phyloP scores from a whole-genome alignment of 768 basidiomycete genomes.

The Suillus subaureus region DNA sequence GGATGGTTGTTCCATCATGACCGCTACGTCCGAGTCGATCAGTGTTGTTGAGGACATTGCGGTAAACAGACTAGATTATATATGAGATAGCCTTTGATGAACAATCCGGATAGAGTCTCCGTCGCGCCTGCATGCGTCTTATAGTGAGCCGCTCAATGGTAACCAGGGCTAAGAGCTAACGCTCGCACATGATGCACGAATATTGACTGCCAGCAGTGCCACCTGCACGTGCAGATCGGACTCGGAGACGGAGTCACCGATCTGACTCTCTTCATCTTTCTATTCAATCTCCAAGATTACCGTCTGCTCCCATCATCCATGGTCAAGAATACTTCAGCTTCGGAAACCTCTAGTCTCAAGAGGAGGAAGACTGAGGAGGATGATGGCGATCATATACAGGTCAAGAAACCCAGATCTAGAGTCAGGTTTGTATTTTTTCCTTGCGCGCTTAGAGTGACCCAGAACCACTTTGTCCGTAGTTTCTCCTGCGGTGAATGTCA shows the following conservation, averaged over 20 bases:
- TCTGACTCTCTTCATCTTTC: constrained; percentile 24
- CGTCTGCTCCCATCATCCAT: constrained; percentile 18
- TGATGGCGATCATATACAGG: constrained; percentile 39
- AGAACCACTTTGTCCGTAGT: constrained; percentile 38
- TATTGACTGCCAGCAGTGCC: constrained; percentile 1
- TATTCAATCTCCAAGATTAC: constrained; percentile 32
- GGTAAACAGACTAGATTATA: neutral
- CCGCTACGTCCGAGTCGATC: neutral
- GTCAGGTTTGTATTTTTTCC: constrained; percentile 59
- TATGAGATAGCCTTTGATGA: neutral
- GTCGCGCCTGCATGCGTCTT: neutral
- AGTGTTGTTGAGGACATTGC: neutral
- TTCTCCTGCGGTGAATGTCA: constrained; percentile 90
- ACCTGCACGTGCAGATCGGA: constrained; percentile 29
- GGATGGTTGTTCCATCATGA: constrained; percentile 36
- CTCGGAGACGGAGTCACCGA: constrained; percentile 17
- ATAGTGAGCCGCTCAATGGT: neutral
- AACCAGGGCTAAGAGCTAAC: neutral
- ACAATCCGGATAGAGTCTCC: neutral
- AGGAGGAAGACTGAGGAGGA: constrained; percentile 71
- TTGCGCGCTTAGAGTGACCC: constrained; percentile 5
- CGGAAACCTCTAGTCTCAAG: constrained; percentile 46
- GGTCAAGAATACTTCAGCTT: constrained; percentile 27
- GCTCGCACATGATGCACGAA: neutral
- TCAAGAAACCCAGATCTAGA: constrained; percentile 71